Base-by-base conservation (phyloP, 1,139 yeast genomes). In the Candida anutae region DNA sequence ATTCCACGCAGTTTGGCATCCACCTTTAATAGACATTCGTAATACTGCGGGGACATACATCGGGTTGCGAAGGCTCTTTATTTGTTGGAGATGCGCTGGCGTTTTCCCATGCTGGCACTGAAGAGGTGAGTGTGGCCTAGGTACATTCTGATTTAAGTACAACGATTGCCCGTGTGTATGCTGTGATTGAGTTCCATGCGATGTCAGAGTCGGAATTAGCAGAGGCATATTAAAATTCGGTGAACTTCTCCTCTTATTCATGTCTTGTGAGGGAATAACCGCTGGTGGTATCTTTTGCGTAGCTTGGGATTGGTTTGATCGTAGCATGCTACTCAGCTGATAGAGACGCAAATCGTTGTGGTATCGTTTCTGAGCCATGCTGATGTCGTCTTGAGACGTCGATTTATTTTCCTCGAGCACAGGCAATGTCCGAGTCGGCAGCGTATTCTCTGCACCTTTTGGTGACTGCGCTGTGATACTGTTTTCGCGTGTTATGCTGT, bases 31-130 rank as follows among this genome's bases (percentile, higher is more conserved):
- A n/a, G 43, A 35, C 45, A 71, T 74, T 18, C 96, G 65, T 30
- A 88, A 61, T 5, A 87, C 97, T 0, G 95, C 95, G 0, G 97
- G 96, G 0, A 82, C 68, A 48, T 85, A 87, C 62, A 87, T 61
- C 5, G 96, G 96, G 43, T 82, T 78, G 45, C 87, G 72, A 32
- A 85, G 84, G 15, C 77, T 77, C 37, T 73, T 73, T 27, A 79
- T 73, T 39, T 78, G 85, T 43, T 74, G 69, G 22, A 65, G 42
- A 29, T 55, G 55, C 35, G 28, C 26, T 36, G 20, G 21, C 23
- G 21, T 36, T 30, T 6, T 22, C 20, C 13, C 14, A 17, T 12
- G 25, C 21, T 16, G 31, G 14, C 32, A 35, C 12, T 17, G 12
- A 12, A 25, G 29, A 11, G 15, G 35, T 11, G 29, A 27, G 6